These are phyloP conservation scores for Agaricus sinodeliciosus DNA, from an alignment of 768 basidiomycete genomes.

Conservation along the genomic window DNA sequence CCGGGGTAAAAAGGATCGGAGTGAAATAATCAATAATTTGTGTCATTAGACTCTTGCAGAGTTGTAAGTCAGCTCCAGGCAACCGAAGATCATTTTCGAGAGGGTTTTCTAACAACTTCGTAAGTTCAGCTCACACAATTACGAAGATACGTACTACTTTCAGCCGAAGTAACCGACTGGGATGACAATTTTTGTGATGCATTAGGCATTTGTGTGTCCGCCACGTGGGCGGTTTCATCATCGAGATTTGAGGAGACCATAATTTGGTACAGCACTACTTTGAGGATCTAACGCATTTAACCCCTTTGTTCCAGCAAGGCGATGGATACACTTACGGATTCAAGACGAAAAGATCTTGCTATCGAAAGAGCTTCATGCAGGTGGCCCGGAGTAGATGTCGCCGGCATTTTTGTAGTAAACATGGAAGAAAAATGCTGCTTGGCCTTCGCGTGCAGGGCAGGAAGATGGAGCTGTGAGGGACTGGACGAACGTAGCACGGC, in stretches of 20 bases:
- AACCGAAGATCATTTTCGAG: conserved; percentile 15
- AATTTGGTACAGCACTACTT: conserved; percentile 58
- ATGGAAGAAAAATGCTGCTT: conserved; percentile 33
- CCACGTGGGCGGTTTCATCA: conserved; percentile 11
- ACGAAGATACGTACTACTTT: not conserved
- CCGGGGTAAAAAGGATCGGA: conserved; percentile 65
- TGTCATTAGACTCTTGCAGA: conserved; percentile 44
- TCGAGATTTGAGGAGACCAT: conserved; percentile 53
- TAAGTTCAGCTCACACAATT: not conserved
- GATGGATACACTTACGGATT: conserved; percentile 34
- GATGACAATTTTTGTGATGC: conserved; percentile 7
- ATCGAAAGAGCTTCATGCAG: conserved; percentile 47
- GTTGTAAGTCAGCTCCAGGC: conserved; percentile 21
- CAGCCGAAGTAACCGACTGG: not conserved
- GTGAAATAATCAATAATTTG: conserved; percentile 61
- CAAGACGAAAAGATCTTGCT: conserved; percentile 39
- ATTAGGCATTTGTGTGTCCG: conserved; percentile 5
- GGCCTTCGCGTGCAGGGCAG: conserved; percentile 41
- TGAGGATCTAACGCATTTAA: conserved; percentile 39
- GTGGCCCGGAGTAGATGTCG: conserved; percentile 25
- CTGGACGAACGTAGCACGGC: conserved; percentile 54
- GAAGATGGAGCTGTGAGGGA: conserved; percentile 49
- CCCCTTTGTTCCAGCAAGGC: not conserved
- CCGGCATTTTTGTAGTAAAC: conserved; percentile 40
- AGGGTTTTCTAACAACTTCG: conserved; percentile 11